Conservation (phyloP, 2,329 filamentous ascomycete genomes). For the Trichophyton verrucosum region DNA sequence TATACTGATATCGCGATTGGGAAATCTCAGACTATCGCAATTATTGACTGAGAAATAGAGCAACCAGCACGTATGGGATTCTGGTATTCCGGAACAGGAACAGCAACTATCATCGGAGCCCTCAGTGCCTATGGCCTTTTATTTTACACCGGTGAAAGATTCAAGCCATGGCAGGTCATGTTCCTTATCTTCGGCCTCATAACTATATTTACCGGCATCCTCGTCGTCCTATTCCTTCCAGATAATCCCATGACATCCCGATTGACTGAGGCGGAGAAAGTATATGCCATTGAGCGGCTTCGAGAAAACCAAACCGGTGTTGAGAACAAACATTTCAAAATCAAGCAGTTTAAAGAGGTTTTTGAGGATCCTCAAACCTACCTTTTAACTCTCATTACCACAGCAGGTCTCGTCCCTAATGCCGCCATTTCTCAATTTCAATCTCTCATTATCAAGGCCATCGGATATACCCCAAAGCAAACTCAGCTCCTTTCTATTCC, state of each 20-base stretch:
- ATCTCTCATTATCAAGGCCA: constrained; percentile 60
- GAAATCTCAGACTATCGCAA: background rate
- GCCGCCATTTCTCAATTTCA: constrained; percentile 61
- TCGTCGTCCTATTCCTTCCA: constrained; percentile 52
- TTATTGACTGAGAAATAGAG: background rate
- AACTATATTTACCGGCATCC: constrained; percentile 52
- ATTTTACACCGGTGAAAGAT: constrained; percentile 18
- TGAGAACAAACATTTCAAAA: constrained; percentile 44
- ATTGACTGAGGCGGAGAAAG: constrained; percentile 54
- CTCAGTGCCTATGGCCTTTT: constrained; percentile 45
- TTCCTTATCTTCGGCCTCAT: constrained; percentile 55
- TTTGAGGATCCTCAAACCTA: constrained; percentile 55
- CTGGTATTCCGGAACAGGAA: constrained; percentile 65
- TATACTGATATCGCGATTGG: background rate
- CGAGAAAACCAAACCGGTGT: constrained; percentile 50
- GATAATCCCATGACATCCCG: constrained; percentile 61
- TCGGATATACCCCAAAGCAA: constrained; percentile 53
- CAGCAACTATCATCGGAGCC: constrained; percentile 59
- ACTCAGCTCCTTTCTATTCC: constrained; percentile 54
- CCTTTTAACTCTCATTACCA: constrained; percentile 51
- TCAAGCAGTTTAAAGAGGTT: constrained; percentile 45
- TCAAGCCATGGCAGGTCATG: constrained; percentile 56
- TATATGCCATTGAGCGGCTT: constrained; percentile 49
- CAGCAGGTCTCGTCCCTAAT: constrained; percentile 62
- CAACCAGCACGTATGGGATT: constrained; percentile 2